phyloP scores from a whole-genome alignment of 78 protist genomes.

The Speleostelium caveatum region DNA sequence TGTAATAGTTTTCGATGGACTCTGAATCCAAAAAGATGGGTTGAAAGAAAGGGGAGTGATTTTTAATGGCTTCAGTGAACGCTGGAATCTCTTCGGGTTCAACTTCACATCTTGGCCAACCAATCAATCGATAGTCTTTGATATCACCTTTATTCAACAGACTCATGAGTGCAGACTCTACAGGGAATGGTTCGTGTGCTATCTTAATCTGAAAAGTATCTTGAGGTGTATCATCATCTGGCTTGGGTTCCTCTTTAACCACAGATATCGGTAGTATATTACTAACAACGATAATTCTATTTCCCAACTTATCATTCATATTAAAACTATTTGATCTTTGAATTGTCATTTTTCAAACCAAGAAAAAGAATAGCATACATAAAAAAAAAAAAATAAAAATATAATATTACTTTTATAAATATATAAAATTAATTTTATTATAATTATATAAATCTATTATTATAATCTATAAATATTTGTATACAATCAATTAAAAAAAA shows the following conservation, averaged over 20 bases:
- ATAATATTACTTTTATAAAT: no score
- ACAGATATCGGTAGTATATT: conserved; percentile 32
- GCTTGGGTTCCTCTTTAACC: neutral
- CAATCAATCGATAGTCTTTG: conserved; percentile 41
- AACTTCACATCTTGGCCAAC: conserved; percentile 61
- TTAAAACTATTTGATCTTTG: conserved; percentile 30
- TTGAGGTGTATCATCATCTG: neutral
- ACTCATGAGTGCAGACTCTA: neutral
- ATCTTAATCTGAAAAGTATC: conserved; percentile 22
- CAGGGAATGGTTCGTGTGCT: conserved; percentile 3
- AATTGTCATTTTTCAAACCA: neutral
- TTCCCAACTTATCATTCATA: conserved; percentile 43
- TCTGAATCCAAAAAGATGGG: conserved; percentile 56
- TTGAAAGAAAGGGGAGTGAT: neutral
- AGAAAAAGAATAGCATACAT: neutral
- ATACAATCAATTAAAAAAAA: no score
- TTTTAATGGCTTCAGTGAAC: neutral
- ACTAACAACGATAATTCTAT: conserved; percentile 28
- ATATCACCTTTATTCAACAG: conserved; percentile 21
- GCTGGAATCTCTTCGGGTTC: neutral
- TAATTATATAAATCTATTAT: no score
- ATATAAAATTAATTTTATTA: no score
- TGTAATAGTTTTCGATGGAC: conserved; percentile 50
- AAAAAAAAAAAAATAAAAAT: no score
- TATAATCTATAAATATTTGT: no score